Base-by-base conservation (phyloP, 768 basidiomycete species). In the Imleria badia region DNA sequence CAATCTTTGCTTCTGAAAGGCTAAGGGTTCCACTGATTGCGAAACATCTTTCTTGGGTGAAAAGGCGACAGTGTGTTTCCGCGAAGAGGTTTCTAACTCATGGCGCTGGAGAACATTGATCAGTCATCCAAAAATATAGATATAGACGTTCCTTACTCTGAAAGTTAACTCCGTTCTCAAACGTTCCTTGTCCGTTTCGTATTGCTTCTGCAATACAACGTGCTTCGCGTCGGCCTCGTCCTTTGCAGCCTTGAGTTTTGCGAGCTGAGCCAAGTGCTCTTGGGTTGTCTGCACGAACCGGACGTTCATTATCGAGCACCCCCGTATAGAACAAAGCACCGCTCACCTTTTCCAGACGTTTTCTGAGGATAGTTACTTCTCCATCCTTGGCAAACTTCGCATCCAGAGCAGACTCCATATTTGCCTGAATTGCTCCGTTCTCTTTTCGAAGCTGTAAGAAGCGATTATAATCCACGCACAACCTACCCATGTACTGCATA, bases 161-260 rank as follows among this genome's bases (percentile, higher is more conserved):
- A 91, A 90, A 22, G 78, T 74, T 41, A 81, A 80, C 53, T 87
- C 82, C 1, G 88, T 87, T 62, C 80, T 84, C 51, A 89, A 63
- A 12, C 85, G 80, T 66, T 90, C 89, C 58, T 85, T 76, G 61
- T 90, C 86, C 52, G 79, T 82, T 60, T 83, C 83, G 72, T 83
- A 74, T 43, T 85, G 79, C 63, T 81, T 84, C 55, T 85, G 82
- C 46, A 84, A 62, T 50, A 81, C 75, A 5, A 69, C 63, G 54
- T 83, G 81, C 58, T 77, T 81, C 6, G 77, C 74, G 58, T 87
- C 85, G 1, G 79, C 78, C 52, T 82, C 82, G 48, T 85, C 83
- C 59, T 82, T 87, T 3, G 82, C 81, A 1, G 77, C 65, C 64
- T 81, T 84, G 43, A 89, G 67, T 53, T 77, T 81, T 13, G 75